Evolutionary conservation across 495 filamentous ascomycete genomes (phyloP).

Genomic region (Podospora tetraspora): DNA sequence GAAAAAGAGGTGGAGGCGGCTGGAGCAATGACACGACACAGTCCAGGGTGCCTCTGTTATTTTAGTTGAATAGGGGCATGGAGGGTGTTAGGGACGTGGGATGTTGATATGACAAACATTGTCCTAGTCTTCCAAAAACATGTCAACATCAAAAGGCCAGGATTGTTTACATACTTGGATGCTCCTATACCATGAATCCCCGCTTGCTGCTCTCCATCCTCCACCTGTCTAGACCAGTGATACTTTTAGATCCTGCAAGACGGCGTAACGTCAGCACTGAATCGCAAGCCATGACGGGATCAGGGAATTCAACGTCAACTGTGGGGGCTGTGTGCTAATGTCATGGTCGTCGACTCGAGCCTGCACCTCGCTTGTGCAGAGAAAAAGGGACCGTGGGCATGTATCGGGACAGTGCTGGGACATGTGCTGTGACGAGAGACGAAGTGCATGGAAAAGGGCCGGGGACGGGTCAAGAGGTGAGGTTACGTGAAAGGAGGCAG

Average conservation of each 20-base stretch:
- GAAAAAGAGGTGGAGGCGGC: neutral
- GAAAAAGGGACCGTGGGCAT: neutral
- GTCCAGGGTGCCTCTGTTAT: neutral
- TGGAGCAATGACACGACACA: neutral
- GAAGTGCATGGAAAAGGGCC: neutral
- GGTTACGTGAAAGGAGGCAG: neutral
- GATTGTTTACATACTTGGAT: neutral
- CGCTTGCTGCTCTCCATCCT: neutral
- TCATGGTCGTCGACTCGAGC: neutral
- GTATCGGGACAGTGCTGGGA: neutral
- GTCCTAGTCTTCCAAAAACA: neutral
- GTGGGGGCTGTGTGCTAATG: neutral
- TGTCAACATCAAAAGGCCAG: neutral
- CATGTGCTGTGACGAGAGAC: neutral
- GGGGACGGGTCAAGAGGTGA: constrained; percentile 10
- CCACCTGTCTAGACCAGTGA: neutral
- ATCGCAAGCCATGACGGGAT: neutral
- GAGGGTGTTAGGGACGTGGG: too few relatives aligned
- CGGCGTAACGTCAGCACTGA: neutral
- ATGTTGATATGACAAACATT: neutral
- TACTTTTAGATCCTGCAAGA: neutral
- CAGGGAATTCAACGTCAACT: neutral
- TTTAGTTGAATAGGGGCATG: neutral
- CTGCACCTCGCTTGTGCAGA: neutral
- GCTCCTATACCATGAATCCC: neutral